Evolutionary conservation across 148 eudicot species (phyloP).

Genomic region (Chenopodium quinoa): DNA sequence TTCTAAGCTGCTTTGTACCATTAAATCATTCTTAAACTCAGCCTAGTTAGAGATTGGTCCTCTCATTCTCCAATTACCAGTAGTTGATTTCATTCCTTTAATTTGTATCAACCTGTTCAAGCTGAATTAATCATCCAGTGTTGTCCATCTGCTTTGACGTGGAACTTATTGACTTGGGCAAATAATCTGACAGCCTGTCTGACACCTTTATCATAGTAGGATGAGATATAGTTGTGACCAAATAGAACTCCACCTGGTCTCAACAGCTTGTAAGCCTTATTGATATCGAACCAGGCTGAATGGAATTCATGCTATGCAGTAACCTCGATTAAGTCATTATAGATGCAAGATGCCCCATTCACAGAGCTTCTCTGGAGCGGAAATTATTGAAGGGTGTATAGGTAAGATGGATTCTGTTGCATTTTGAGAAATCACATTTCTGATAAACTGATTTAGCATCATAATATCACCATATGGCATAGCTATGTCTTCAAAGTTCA

Average conservation of each 20-base stretch:
- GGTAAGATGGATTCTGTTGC: conserved; percentile 24
- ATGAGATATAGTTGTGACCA: conserved; percentile 20
- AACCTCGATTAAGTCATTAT: conserved; percentile 27
- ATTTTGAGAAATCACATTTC: conserved; percentile 13
- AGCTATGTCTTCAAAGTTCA: conserved; percentile 23
- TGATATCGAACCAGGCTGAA: conserved; percentile 28
- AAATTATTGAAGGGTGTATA: neutral
- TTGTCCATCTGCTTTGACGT: conserved; percentile 5
- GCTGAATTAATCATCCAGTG: conserved; percentile 23
- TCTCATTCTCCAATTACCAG: neutral
- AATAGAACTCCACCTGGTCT: conserved; percentile 26
- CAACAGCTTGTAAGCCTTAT: conserved; percentile 29
- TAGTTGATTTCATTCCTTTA: neutral
- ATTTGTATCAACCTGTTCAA: neutral
- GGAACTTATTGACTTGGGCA: conserved; percentile 23
- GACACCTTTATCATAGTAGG: conserved; percentile 21
- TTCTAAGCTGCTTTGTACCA: neutral
- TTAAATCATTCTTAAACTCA: neutral
- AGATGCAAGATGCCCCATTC: conserved; percentile 27
- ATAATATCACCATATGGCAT: conserved; percentile 15
- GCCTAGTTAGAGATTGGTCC: neutral
- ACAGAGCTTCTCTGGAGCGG: conserved; percentile 17
- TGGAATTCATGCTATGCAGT: conserved; percentile 6
- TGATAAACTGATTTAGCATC: conserved; percentile 17
- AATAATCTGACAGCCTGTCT: conserved; percentile 25